Evolutionary conservation across 164 flowering plant species (phyloP), one percentile per base, ranked within the genome.

Genomic region (Kalanchoe fedtschenkoi): DNA sequence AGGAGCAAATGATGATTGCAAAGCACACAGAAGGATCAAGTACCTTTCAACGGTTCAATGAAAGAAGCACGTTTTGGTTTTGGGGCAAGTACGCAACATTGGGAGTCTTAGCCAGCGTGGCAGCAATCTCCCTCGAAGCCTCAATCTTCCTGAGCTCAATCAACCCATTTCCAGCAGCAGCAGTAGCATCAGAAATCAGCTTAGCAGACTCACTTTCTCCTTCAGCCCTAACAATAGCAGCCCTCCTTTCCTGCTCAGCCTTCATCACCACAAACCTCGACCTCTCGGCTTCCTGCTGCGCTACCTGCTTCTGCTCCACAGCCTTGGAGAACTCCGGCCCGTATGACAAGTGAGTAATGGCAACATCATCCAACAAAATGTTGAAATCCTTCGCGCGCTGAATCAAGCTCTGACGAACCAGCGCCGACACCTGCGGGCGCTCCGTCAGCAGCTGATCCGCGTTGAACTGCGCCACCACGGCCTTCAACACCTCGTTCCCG

Each of bases 261-360:
- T 87, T 90, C 67, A 70, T 70, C 56, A 90, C 97, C 19, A 90
- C 84, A 38, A 79, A 90, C 71, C 83, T 91, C 2, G 89, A 84
- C 68, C 93, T 43, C 81, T 88, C 96, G 0, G 97, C 97, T 74
- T 91, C 97, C 76, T 91, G 97, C 75, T 91, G 97, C 0, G 96
- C 96, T 33, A 91, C 97, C 74, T 91, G 88, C 76, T 83, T 83
- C 83, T 78, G 82, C 81, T 83, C 88, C 57, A 83, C 88, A 1
- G 86, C 88, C 68, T 69, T 82, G 4, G 86, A 84, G 77, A 84
- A 84, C 65, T 84, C 86, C 0, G 69, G 67, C 2, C 89, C 81
- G 43, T 84, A 81, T 0, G 86, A 80, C 70, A 91, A 72, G 44
- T 91, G 96, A 1, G 96, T 88, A 26, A 91, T 91, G 6, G 95